Evolutionary conservation across 2,329 filamentous ascomycete genomes (phyloP).

Genomic region (Fusarium liriodendri): DNA sequence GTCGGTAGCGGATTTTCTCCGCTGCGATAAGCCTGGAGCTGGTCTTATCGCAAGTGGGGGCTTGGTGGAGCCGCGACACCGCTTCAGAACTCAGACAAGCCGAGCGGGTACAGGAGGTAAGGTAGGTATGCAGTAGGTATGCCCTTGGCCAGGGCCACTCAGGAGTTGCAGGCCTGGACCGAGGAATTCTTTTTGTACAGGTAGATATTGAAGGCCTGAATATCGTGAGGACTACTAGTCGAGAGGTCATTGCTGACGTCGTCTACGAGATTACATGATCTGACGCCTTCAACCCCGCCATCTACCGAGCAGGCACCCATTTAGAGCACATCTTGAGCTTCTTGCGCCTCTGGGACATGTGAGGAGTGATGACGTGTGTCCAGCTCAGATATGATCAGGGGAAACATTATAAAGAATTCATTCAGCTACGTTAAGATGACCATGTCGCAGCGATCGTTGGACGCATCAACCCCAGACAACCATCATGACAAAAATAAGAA

Average conservation of each 20-base stretch:
- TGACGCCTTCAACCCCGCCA: slow-evolving; percentile 23
- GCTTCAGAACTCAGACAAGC: slow-evolving; percentile 27
- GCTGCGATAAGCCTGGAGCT: slow-evolving; percentile 44
- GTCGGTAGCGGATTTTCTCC: slow-evolving; percentile 44
- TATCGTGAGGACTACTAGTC: neutral
- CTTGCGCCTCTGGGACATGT: neutral
- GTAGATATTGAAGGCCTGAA: neutral
- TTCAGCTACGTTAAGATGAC: slow-evolving; percentile 54
- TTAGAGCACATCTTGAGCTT: neutral
- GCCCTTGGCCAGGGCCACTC: slow-evolving; percentile 11
- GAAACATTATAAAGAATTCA: slow-evolving; percentile 51
- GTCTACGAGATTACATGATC: slow-evolving; percentile 7
- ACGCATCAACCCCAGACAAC: slow-evolving; percentile 51
- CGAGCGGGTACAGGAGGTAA: slow-evolving; percentile 3
- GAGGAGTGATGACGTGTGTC: slow-evolving; percentile 26
- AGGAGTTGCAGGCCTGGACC: neutral
- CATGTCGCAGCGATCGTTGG: slow-evolving; percentile 52
- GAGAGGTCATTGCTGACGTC: neutral
- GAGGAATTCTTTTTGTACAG: slow-evolving; percentile 5
- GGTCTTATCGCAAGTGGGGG: slow-evolving; percentile 44
- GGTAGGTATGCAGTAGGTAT: neutral
- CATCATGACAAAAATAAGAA: slow-evolving; percentile 54
- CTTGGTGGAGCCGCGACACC: slow-evolving; percentile 38
- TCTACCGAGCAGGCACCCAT: slow-evolving; percentile 20
- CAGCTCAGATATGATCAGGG: slow-evolving; percentile 10